phyloP scores from a whole-genome alignment of 768 basidiomycete species.

The Lactarius pseudohatsudake region DNA sequence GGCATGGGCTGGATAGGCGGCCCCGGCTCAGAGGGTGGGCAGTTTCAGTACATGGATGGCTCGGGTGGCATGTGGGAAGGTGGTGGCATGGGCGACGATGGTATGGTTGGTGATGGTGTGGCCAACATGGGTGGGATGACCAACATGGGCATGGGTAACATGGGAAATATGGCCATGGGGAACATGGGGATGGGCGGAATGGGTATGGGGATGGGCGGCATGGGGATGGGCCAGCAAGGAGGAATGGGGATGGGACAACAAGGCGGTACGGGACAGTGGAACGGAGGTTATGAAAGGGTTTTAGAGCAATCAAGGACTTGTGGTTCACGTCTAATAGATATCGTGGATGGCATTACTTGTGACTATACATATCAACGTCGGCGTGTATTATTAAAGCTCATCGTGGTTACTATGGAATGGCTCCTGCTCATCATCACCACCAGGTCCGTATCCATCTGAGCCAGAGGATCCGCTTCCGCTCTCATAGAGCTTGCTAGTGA shows the following conservation, averaged over 20 bases:
- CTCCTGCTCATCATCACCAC: conserved; percentile 41
- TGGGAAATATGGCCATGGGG: conserved; percentile 30
- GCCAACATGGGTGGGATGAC: conserved; percentile 29
- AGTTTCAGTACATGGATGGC: conserved; percentile 33
- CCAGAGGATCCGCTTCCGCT: conserved; percentile 14
- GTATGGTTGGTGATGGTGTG: conserved; percentile 30
- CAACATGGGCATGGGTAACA: conserved; percentile 30
- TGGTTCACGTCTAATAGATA: conserved; percentile 9
- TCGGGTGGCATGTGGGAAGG: conserved; percentile 38
- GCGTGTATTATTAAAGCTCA: conserved; percentile 38
- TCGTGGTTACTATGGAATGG: conserved; percentile 44
- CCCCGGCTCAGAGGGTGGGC: background rate
- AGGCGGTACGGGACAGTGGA: conserved; percentile 22
- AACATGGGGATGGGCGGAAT: conserved; percentile 24
- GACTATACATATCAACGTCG: conserved; percentile 19
- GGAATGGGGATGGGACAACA: conserved; percentile 28
- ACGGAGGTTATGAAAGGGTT: conserved; percentile 30
- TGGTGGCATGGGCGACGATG: conserved; percentile 41
- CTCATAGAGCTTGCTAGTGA: conserved; percentile 46
- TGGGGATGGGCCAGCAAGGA: conserved; percentile 27
- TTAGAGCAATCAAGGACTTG: background rate
- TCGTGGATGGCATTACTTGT: conserved; percentile 14
- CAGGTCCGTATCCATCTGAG: conserved; percentile 30
- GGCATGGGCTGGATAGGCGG: conserved; percentile 39
- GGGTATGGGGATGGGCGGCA: conserved; percentile 29